Evolutionary conservation across 352 stramenopile species (phyloP).

Genomic region (Phytophthora hybrid): DNA sequence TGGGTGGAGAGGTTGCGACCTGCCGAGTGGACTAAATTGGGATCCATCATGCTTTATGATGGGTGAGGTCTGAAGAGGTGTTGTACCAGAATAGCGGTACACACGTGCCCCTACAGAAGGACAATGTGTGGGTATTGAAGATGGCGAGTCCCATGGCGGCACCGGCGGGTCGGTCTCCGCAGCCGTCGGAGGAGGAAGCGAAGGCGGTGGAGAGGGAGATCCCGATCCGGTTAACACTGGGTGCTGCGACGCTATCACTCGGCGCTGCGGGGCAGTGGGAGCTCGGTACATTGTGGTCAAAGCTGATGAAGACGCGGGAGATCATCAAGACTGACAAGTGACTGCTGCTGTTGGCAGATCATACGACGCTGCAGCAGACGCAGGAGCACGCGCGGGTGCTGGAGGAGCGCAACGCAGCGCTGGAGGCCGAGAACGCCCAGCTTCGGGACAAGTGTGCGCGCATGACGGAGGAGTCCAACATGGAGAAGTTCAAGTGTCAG

Average conservation of each 20-base stretch:
- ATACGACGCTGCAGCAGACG: slow-evolving; percentile 59
- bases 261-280: slow-evolving; percentile 62
- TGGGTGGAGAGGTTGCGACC: slow-evolving; percentile 20
- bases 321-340: not conserved
- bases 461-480: slow-evolving; percentile 83
- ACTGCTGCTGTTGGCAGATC: slow-evolving; percentile 45
- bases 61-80: not conserved
- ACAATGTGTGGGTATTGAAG: too few species aligned
- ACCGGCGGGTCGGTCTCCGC: slow-evolving; percentile 3
- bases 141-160: slow-evolving; percentile 21
- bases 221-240: slow-evolving; percentile 68
- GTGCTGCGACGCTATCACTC: slow-evolving; percentile 58
- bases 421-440: slow-evolving; percentile 72
- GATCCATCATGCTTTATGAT: slow-evolving; percentile 19
- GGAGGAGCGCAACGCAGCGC: slow-evolving; percentile 48
- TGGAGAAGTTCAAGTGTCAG: slow-evolving; percentile 91
- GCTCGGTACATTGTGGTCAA: slow-evolving; percentile 48
- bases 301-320: not conserved
- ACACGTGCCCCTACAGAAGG: too few species aligned
- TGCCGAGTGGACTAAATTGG: slow-evolving; percentile 10
- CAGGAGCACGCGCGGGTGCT: slow-evolving; percentile 45
- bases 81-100: not conserved
- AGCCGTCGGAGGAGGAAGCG: slow-evolving; percentile 17
- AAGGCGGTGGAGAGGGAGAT: slow-evolving; percentile 58
- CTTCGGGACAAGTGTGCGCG: slow-evolving; percentile 66